Evolutionary conservation across 805 yeast species (phyloP).

Genomic region (Metschnikowia drakensbergensis): DNA sequence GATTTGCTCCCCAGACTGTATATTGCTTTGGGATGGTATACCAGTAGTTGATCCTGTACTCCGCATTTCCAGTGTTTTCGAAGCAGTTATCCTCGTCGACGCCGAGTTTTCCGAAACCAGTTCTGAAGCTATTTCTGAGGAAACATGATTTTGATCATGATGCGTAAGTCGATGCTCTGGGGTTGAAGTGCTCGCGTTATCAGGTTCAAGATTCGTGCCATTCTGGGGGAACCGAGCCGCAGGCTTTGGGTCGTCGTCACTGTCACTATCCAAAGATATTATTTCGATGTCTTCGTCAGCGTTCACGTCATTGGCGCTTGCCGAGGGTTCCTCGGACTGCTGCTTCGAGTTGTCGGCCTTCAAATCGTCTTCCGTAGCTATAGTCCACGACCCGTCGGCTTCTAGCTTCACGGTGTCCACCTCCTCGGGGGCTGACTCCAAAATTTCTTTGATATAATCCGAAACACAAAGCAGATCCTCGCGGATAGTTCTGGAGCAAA

Average conservation of each 20-base stretch:
- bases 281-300: conserved; percentile 34
- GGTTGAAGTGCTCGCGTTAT: neutral
- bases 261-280: conserved; percentile 50
- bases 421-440: conserved; percentile 49
- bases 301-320: neutral
- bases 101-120: neutral
- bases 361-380: conserved; percentile 16
- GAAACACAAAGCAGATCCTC: conserved; percentile 64
- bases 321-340: neutral
- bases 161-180: neutral
- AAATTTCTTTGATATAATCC: conserved; percentile 65
- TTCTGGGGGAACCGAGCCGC: neutral
- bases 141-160: neutral
- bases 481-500: conserved; percentile 56
- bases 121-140: neutral
- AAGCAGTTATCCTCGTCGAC: no score
- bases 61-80: neutral
- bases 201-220: neutral
- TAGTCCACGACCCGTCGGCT: conserved; percentile 72
- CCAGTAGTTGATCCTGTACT: neutral
- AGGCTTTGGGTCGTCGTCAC: conserved; percentile 32
- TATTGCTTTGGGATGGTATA: neutral
- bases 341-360: conserved; percentile 3
- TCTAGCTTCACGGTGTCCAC: conserved; percentile 65
- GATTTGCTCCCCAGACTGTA: neutral